Conservation (phyloP, 306 rosid genomes). For the Lathyrus sativus region DNA sequence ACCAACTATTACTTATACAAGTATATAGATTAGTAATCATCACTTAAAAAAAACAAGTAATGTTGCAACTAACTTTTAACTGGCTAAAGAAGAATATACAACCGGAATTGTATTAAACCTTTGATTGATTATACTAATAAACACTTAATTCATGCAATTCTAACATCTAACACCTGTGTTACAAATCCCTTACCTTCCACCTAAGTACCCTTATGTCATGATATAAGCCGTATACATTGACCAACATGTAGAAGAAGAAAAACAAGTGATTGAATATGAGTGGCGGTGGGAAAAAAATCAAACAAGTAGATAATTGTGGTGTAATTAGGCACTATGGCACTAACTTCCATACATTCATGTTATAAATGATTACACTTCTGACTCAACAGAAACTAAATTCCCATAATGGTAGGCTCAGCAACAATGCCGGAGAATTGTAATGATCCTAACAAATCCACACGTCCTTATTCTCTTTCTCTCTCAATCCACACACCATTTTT, state of each 20-base stretch:
- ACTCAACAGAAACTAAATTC: constrained; percentile 27
- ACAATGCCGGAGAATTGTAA: constrained; percentile 49
- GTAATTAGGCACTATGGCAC: constrained; percentile 47
- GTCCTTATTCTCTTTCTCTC: constrained; percentile 18
- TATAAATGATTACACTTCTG: constrained; percentile 46
- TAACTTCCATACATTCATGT: constrained; percentile 7
- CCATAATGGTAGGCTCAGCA: constrained; percentile 45
- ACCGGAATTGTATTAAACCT: neutral
- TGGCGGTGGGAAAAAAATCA: neutral
- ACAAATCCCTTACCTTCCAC: neutral
- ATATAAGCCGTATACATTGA: neutral
- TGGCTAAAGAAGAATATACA: no score
- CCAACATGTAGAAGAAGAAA: neutral
- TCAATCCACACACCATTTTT: constrained; percentile 47
- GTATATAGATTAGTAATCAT: no score
- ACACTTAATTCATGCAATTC: neutral
- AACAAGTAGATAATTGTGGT: neutral
- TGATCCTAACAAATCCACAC: constrained; percentile 33
- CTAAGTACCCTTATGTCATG: neutral
- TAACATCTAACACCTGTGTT: neutral
- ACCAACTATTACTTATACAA: no score
- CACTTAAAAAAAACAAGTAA: no score
- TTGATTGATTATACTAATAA: neutral
- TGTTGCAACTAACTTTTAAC: no score
- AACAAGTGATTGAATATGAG: neutral